Evolutionary conservation across 306 rosid genomes (phyloP).

Genomic region (Cicer chorassanicum): DNA sequence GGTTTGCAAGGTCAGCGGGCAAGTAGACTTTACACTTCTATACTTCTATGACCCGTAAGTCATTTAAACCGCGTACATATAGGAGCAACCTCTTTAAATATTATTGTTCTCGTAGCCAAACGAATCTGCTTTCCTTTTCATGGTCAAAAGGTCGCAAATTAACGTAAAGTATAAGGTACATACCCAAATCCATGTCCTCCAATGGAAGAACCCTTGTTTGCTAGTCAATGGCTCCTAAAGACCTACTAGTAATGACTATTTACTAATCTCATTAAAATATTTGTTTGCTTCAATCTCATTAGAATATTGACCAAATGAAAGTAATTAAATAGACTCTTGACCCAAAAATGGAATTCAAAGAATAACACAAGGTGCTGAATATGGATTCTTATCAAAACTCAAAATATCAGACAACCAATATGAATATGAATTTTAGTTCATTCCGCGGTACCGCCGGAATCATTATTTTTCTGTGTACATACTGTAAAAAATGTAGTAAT

Average conservation of each 20-base stretch:
- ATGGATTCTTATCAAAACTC: neutral
- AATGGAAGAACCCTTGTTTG: neutral
- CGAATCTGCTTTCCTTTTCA: neutral
- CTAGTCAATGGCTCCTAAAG: neutral
- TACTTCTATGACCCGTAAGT: no score
- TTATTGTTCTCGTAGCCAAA: neutral
- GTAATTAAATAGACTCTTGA: neutral
- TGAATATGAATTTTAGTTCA: neutral
- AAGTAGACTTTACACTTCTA: no score
- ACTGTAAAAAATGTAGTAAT: neutral
- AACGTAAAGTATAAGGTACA: neutral
- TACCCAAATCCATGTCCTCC: neutral
- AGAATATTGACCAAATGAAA: slow-evolving; percentile 19
- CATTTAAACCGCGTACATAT: neutral
- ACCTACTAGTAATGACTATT: no score
- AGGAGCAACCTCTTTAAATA: neutral
- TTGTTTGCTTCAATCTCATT: no score
- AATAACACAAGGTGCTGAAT: slow-evolving; percentile 11
- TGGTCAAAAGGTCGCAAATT: neutral
- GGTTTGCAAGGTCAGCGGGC: no score
- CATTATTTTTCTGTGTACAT: slow-evolving; percentile 27
- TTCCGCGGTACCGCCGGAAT: neutral
- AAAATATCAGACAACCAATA: neutral
- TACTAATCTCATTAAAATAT: no score
- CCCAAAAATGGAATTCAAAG: neutral